Percentiles rank a stretch among this genome's conserved stretches.
phyloP scores from a whole-genome alignment of 768 basidiomycete species.

The Pisolithus albus region DNA sequence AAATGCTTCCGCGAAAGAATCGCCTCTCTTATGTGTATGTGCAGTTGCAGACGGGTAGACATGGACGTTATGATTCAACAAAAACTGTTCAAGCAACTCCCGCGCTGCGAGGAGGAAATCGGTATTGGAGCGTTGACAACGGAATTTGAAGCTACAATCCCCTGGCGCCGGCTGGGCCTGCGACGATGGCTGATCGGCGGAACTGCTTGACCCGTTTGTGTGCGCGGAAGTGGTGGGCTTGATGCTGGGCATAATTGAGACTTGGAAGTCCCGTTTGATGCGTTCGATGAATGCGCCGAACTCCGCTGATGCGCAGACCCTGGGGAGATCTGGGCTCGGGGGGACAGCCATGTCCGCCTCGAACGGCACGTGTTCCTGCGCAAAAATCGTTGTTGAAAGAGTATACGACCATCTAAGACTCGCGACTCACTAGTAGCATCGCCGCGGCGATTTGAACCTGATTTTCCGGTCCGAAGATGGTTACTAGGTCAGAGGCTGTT shows the following conservation, averaged over 20 bases:
- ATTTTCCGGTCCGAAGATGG: conserved; percentile 94
- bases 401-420: not conserved
- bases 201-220: conserved; percentile 41
- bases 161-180: conserved; percentile 20
- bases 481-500: conserved; percentile 87
- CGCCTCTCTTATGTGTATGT: conserved; percentile 79
- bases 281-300: conserved; percentile 83
- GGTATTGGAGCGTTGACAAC: conserved; percentile 90
- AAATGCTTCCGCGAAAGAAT: conserved; percentile 93
- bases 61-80: conserved; percentile 77
- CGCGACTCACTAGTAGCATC: conserved; percentile 74
- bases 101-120: conserved; percentile 86
- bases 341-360: conserved; percentile 93
- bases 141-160: conserved; percentile 91
- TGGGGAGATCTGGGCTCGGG: conserved; percentile 70
- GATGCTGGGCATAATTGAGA: conserved; percentile 79
- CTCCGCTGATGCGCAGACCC: conserved; percentile 70
- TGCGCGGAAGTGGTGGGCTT: conserved; percentile 36
- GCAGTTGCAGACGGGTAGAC: conserved; percentile 73
- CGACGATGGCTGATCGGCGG: conserved; percentile 35
- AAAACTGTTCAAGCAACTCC: conserved; percentile 90
- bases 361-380: conserved; percentile 90
- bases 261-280: conserved; percentile 90
- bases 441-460: conserved; percentile 96
- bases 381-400: not conserved